Evolutionary conservation across 768 basidiomycete species (phyloP).

Genomic region (Tricholomella constricta): DNA sequence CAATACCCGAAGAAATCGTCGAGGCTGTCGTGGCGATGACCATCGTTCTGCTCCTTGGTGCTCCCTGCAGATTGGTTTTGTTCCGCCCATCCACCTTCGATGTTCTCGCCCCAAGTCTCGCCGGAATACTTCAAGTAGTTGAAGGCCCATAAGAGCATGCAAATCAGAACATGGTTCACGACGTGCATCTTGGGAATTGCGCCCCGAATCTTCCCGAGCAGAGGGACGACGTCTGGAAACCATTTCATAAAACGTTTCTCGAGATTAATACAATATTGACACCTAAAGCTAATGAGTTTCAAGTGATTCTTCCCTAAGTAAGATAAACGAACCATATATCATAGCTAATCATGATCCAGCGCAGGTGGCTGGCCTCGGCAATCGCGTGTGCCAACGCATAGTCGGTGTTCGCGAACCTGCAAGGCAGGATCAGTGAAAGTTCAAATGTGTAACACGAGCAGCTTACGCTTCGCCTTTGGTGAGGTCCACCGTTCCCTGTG

Average conservation of each 20-base stretch:
- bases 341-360: constrained; percentile 26
- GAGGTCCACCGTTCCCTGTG: constrained; percentile 26
- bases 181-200: constrained; percentile 33
- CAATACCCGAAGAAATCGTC: constrained; percentile 25
- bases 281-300: constrained; percentile 11
- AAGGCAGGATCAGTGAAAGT: neutral
- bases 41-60: constrained; percentile 31
- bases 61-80: constrained; percentile 28
- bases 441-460: neutral
- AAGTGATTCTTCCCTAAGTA: no score
- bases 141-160: constrained; percentile 24
- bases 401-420: constrained; percentile 25
- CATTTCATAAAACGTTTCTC: constrained; percentile 14
- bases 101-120: constrained; percentile 28
- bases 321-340: constrained; percentile 25
- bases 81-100: no score
- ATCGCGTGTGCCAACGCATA: constrained; percentile 23
- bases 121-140: constrained; percentile 26
- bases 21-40: constrained; percentile 31
- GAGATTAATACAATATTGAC: constrained; percentile 26
- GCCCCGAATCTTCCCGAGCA: constrained; percentile 20
- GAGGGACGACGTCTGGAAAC: constrained; percentile 14
- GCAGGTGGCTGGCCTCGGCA: neutral
- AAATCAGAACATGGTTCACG: constrained; percentile 24
- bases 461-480: constrained; percentile 29